phyloP scores from a whole-genome alignment of 192 early-diverging fungal genomes.

The Entomortierella parvispora region DNA sequence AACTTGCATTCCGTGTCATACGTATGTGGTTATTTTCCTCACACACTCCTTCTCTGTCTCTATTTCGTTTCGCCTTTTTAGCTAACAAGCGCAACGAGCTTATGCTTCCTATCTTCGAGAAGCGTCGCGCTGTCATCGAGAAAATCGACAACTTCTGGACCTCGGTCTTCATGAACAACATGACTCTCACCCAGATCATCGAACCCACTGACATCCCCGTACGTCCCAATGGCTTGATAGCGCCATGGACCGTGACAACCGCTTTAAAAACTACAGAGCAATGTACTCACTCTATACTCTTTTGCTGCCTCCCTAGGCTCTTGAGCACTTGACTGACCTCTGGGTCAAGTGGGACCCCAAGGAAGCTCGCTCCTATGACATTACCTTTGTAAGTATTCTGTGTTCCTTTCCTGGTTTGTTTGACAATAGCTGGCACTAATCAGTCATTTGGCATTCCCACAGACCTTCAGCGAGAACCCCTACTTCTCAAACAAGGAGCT shows the following conservation, averaged over 20 bases:
- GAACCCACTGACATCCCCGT: conserved; percentile 31
- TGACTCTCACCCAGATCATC: conserved; percentile 11
- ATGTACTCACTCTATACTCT: background rate
- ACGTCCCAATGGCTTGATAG: background rate
- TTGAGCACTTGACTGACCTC: conserved; percentile 46
- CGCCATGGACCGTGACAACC: no score
- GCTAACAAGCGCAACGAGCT: conserved; percentile 42
- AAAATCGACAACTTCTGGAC: conserved; percentile 68
- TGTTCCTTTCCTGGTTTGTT: no score
- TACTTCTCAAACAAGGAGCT: conserved; percentile 65
- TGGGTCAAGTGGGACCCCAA: conserved; percentile 46
- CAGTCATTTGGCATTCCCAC: no score
- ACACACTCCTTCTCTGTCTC: background rate
- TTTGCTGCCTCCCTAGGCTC: conserved; percentile 2
- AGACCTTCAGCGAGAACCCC: conserved; percentile 63
- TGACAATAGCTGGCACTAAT: no score
- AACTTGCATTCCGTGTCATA: background rate
- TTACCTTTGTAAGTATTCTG: conserved; percentile 56
- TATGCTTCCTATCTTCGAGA: conserved; percentile 47
- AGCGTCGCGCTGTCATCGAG: conserved; percentile 62
- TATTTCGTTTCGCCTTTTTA: background rate
- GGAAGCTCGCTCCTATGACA: conserved; percentile 63
- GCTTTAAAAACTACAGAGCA: no score
- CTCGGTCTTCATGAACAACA: conserved; percentile 57
- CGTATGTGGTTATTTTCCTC: background rate